A percentile compares a stretch with the other conserved stretches of the same genome.
These are phyloP conservation scores for Trichoderma gracile DNA, from an alignment of 2,329 filamentous ascomycete genomes.

Conservation along the genomic window DNA sequence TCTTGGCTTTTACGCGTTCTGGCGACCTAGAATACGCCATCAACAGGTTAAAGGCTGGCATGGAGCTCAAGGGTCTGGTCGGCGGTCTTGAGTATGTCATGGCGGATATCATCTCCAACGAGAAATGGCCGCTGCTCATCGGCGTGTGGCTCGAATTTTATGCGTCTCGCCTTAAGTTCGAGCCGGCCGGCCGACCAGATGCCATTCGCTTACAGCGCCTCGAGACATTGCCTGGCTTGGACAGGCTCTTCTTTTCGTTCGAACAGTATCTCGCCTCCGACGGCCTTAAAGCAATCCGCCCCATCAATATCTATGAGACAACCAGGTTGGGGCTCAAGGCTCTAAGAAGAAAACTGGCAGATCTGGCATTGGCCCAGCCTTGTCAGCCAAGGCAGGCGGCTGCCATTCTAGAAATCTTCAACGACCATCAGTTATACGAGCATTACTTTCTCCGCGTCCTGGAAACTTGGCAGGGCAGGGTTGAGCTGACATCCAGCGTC, in stretches of 20 bases:
- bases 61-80: constrained; percentile 38
- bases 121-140: constrained; percentile 42
- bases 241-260: constrained; percentile 38
- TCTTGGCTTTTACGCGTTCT: constrained; percentile 46
- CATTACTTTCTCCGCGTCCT: constrained; percentile 44
- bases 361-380: constrained; percentile 37
- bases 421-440: constrained; percentile 46
- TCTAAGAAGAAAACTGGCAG: constrained; percentile 38
- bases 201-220: constrained; percentile 32
- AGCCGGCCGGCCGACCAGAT: constrained; percentile 22
- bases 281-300: constrained; percentile 31
- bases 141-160: constrained; percentile 43
- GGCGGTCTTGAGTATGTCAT: constrained; percentile 49
- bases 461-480: constrained; percentile 34
- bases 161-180: constrained; percentile 26
- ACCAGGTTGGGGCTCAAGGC: constrained; percentile 32
- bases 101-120: constrained; percentile 42
- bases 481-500: constrained; percentile 35
- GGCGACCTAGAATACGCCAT: constrained; percentile 44
- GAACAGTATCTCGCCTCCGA: constrained; percentile 37
- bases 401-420: constrained; percentile 44
- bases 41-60: constrained; percentile 42
- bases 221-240: constrained; percentile 35
- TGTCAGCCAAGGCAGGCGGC: constrained; percentile 40
- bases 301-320: constrained; percentile 30